Evolutionary conservation across 768 basidiomycete genomes (phyloP).

Genomic region (Suillus occidentalis): DNA sequence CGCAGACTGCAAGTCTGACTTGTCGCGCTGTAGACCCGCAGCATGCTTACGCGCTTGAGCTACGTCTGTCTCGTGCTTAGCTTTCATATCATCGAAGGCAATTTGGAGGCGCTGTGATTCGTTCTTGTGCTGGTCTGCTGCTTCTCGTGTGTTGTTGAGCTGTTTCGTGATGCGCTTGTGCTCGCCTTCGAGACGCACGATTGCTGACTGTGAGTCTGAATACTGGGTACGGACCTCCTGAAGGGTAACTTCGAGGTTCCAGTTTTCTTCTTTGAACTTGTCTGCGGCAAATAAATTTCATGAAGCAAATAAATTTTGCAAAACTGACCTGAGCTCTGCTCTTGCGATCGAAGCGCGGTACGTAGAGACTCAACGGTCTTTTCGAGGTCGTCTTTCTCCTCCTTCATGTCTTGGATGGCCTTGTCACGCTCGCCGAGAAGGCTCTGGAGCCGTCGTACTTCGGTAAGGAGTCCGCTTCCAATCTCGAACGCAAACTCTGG

Average conservation of each 20-base stretch:
- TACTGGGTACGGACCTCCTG: conserved; percentile 82
- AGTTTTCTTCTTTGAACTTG: conserved; percentile 97
- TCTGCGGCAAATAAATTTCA: conserved; percentile 44
- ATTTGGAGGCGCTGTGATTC: conserved; percentile 73
- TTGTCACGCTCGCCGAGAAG: conserved; percentile 91
- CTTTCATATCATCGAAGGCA: conserved; percentile 70
- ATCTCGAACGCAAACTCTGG: conserved; percentile 98
- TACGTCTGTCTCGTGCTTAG: conserved; percentile 93
- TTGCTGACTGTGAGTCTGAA: conserved; percentile 60
- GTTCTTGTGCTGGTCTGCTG: conserved; percentile 82
- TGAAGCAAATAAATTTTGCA: neutral
- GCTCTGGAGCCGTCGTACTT: conserved; percentile 89
- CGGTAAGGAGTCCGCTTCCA: conserved; percentile 86
- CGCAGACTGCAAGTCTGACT: conserved; percentile 82
- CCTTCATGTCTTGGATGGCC: conserved; percentile 86
- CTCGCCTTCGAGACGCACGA: conserved; percentile 76
- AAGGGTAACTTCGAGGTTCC: conserved; percentile 93
- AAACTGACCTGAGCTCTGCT: conserved; percentile 71
- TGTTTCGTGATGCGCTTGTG: conserved; percentile 77
- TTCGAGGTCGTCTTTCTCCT: conserved; percentile 89
- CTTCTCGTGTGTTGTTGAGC: conserved; percentile 70
- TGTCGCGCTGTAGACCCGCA: conserved; percentile 87
- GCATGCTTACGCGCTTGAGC: conserved; percentile 87
- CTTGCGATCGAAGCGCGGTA: conserved; percentile 73
- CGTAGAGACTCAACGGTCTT: conserved; percentile 73